A percentile compares a stretch with the other conserved stretches of the same genome.
Conservation (phyloP, 176 grass and related monocot genomes). For the Phragmites australis region DNA sequence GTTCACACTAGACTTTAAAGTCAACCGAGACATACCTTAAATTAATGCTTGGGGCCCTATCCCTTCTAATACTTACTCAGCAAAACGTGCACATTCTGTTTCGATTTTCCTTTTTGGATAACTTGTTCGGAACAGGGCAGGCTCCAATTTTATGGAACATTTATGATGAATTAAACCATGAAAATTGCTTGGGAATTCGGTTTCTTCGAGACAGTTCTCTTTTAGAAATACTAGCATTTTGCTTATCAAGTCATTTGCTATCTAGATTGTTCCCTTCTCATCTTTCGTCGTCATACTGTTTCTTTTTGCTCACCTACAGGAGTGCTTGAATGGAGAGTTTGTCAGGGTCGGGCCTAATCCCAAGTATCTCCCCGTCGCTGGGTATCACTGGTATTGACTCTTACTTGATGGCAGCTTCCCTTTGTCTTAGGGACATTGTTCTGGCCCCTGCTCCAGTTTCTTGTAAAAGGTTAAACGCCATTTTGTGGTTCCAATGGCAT, state of each 20-base stretch:
- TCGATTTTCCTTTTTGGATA: background rate
- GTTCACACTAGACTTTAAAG: background rate
- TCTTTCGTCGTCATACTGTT: background rate
- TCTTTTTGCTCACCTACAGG: conserved; percentile 37
- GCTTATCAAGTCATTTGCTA: no score
- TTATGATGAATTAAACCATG: background rate
- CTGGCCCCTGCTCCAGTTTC: background rate
- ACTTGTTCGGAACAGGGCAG: background rate
- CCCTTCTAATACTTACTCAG: background rate
- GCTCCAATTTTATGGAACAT: background rate
- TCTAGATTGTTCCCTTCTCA: no score
- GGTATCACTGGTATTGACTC: conserved; percentile 75
- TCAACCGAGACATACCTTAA: background rate
- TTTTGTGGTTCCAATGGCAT: background rate
- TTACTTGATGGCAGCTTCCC: background rate
- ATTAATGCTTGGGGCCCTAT: background rate
- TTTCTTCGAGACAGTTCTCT: background rate
- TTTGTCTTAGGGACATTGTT: background rate
- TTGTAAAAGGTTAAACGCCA: background rate
- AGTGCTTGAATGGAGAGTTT: conserved; percentile 98
- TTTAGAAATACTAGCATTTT: background rate
- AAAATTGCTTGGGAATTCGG: no score
- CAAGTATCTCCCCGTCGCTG: conserved; percentile 83
- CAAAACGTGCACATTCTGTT: no score
- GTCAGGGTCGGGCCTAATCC: conserved; percentile 91